These are phyloP conservation scores for Lactifluus subvellereus DNA, from an alignment of 768 basidiomycete genomes.

Conservation along the genomic window DNA sequence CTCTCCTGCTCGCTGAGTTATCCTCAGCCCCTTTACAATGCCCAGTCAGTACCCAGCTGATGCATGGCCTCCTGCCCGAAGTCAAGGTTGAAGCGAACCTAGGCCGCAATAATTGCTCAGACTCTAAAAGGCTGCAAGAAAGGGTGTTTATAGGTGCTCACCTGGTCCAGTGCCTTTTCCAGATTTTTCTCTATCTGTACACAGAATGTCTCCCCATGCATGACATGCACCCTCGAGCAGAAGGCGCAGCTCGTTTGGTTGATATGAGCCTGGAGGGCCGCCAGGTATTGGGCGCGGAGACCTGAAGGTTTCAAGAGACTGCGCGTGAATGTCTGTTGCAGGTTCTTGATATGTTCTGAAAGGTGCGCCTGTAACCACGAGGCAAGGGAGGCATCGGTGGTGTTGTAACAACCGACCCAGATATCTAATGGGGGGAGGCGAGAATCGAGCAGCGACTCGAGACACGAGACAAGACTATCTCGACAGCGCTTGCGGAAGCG, in stretches of 20 bases:
- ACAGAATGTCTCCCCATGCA: slow-evolving; percentile 5
- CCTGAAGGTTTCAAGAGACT: not conserved
- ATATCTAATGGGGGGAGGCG: slow-evolving; percentile 6
- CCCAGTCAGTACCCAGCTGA: not conserved
- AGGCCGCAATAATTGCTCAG: not conserved
- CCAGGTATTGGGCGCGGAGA: not conserved
- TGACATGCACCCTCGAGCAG: slow-evolving; percentile 9
- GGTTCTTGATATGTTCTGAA: not conserved
- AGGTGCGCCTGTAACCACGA: not conserved
- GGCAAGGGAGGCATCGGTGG: not conserved
- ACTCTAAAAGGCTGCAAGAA: not conserved
- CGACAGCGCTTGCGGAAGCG: slow-evolving; percentile 12
- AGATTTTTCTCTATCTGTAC: not conserved
- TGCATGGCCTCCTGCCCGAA: not conserved
- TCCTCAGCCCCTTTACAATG: not conserved
- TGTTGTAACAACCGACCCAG: slow-evolving; percentile 7
- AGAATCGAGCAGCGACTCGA: slow-evolving; percentile 6
- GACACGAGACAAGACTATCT: not conserved
- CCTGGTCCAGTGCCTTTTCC: not conserved
- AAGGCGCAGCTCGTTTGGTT: not conserved
- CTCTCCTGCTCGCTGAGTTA: not conserved
- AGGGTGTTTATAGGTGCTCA: not conserved
- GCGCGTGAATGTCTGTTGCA: not conserved
- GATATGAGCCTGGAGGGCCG: slow-evolving; percentile 1
- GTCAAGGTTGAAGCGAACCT: not conserved